Evolutionary conservation across 2,329 filamentous ascomycete genomes (phyloP).

Genomic region (Cladosporium halotolerans): DNA sequence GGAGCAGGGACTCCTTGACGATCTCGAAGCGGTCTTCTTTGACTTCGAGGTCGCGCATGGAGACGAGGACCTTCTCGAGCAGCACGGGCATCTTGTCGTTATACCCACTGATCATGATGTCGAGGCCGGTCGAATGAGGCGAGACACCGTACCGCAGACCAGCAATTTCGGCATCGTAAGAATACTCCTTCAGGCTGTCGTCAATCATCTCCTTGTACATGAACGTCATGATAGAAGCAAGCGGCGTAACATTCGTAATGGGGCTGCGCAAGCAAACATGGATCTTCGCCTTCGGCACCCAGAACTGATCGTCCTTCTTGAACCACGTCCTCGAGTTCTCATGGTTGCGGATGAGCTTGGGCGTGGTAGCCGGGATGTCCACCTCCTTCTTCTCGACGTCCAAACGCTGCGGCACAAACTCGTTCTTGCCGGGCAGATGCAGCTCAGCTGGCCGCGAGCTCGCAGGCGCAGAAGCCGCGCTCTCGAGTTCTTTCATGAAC

Average conservation of each 20-base stretch:
- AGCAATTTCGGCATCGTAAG: slow-evolving; percentile 91
- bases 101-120: slow-evolving; percentile 78
- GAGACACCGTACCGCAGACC: slow-evolving; percentile 78
- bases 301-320: slow-evolving; percentile 98
- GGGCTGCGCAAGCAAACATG: slow-evolving; percentile 75
- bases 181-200: slow-evolving; percentile 85
- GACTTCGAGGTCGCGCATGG: slow-evolving; percentile 77
- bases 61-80: slow-evolving; percentile 78
- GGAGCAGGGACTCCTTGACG: slow-evolving; percentile 74
- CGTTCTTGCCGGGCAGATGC: slow-evolving; percentile 85
- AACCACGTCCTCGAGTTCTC: slow-evolving; percentile 78
- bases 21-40: slow-evolving; percentile 85
- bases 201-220: slow-evolving; percentile 80
- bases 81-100: slow-evolving; percentile 93
- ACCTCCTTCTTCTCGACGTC: slow-evolving; percentile 93
- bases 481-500: slow-evolving; percentile 63
- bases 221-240: slow-evolving; percentile 68
- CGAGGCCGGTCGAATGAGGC: slow-evolving; percentile 65
- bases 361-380: slow-evolving; percentile 64
- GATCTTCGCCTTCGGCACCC: slow-evolving; percentile 91
- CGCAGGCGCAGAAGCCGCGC: slow-evolving; percentile 37
- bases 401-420: slow-evolving; percentile 88
- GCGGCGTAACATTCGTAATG: slow-evolving; percentile 70
- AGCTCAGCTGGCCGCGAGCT: slow-evolving; percentile 61
- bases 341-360: slow-evolving; percentile 81